A percentile compares a stretch with the other conserved stretches of the same genome.
Conservation (phyloP, 2,329 filamentous ascomycete genomes). For the Xylaria sp. region DNA sequence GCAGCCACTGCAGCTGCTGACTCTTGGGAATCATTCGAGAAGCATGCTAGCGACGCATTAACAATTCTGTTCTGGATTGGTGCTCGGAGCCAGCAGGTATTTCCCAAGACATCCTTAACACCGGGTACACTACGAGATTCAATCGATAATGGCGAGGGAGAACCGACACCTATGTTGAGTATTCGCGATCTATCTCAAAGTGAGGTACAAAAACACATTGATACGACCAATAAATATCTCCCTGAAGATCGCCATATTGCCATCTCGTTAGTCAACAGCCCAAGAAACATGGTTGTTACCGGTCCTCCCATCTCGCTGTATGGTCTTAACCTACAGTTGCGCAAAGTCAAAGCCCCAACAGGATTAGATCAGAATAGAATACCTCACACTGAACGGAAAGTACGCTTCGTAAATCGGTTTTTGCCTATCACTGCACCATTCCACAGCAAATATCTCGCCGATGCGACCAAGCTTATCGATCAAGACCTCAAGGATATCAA, state of each 20-base stretch:
- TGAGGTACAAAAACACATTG: conserved; percentile 95
- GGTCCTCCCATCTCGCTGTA: conserved; percentile 96
- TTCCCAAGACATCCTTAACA: conserved; percentile 92
- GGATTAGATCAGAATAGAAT: conserved; percentile 95
- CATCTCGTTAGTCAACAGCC: conserved; percentile 96
- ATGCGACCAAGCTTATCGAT: conserved; percentile 84
- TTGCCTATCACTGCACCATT: conserved; percentile 97
- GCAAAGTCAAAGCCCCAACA: conserved; percentile 98
- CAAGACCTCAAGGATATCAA: conserved; percentile 86
- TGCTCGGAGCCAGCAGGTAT: conserved; percentile 94
- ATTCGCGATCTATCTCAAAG: conserved; percentile 90
- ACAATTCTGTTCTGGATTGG: conserved; percentile 99
- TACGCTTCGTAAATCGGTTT: conserved; percentile 97
- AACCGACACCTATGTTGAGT: conserved; percentile 96
- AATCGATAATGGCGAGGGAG: conserved; percentile 92
- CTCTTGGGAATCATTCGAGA: conserved; percentile 91
- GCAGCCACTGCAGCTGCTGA: conserved; percentile 90
- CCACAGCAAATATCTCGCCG: conserved; percentile 92
- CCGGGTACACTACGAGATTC: conserved; percentile 93
- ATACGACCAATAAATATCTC: conserved; percentile 96
- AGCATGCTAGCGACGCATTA: conserved; percentile 81
- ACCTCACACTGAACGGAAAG: conserved; percentile 93
- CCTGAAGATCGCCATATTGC: conserved; percentile 92
- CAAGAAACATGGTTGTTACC: conserved; percentile 95
- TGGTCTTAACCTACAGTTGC: conserved; percentile 91